Evolutionary conservation across 306 rosid species (phyloP), one percentile per base, ranked within the genome.

Genomic region (Lupinus albus): DNA sequence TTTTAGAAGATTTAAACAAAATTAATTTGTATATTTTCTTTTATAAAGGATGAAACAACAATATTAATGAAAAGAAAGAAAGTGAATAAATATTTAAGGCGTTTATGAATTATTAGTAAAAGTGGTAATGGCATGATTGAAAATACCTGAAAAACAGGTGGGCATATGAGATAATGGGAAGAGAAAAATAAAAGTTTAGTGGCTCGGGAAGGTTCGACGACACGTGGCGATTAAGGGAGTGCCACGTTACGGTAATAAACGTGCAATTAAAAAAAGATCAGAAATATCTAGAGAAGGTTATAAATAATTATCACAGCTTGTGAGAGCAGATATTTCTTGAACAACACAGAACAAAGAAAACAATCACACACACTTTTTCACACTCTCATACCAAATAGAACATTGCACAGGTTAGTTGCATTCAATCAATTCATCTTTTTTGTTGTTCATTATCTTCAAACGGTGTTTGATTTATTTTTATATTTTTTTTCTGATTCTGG

Each of bases 281-380:
- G 89, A 87, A 85, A 78, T 78, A 77, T 87, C 96, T 75, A 67
- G 89, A 87, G 86, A 85, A 83, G 91, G 82, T 69, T 87, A 89
- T 89, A 89, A 87, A 69, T 25, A 25, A 0, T 0, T 25, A 25
- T 25, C 4, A 25, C 30, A 54, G 25, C 4, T 56, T n/a, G 38
- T 28, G 0, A 10, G 17, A 0, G 1, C 3, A 1, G 1, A 52
- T 71, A 32, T 61, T 80, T 76, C 65, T 18, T 74, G 80, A 70
- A 74, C n/a, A n/a, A n/a, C 44, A 2, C 11, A 9, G 45, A 33
- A 39, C 12, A 9, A 39, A 39, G 12, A 39, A 39, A 39, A 57
- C 13, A 42, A 2, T 3, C 16, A 70, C 48, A 0, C 45, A 2
- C 4, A 1, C 3, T 41, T 12, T 32, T 9, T 61, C 54, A 44